Evolutionary conservation across 148 eudicot species (phyloP).

Genomic region (Rhododendron mucronatum): DNA sequence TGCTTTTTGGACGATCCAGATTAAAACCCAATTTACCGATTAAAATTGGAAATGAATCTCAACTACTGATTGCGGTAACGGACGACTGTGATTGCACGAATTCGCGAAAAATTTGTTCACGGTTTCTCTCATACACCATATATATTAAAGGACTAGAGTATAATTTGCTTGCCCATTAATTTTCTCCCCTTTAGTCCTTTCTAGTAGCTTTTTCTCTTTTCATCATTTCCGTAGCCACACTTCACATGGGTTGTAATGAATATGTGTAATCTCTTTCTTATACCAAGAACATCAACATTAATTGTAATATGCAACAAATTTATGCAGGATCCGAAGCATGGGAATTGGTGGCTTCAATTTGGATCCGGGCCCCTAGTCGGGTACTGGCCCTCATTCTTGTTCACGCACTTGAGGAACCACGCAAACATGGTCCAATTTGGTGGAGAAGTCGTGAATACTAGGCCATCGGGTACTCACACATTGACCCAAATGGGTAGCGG

Average conservation of each 20-base stretch:
- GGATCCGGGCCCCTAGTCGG: constrained; percentile 82
- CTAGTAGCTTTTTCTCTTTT: background rate
- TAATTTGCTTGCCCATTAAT: background rate
- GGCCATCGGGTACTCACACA: constrained; percentile 76
- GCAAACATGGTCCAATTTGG: constrained; percentile 98
- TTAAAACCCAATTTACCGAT: too few relatives aligned
- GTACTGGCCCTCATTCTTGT: constrained; percentile 86
- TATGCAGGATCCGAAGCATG: constrained; percentile 90
- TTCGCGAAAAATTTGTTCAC: too few relatives aligned
- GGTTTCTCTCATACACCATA: too few relatives aligned
- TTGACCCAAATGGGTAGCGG: constrained; percentile 98
- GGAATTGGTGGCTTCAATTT: constrained; percentile 96
- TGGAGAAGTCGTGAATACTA: constrained; percentile 77
- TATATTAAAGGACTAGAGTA: background rate
- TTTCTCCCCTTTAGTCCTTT: background rate
- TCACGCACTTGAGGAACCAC: constrained; percentile 65
- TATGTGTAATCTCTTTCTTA: background rate
- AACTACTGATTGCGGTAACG: too few relatives aligned
- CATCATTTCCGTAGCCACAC: background rate
- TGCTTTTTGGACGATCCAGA: too few relatives aligned
- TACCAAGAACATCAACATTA: background rate
- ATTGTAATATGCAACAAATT: background rate
- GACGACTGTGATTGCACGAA: too few relatives aligned
- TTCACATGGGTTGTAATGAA: background rate
- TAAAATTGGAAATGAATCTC: too few relatives aligned